Base-by-base conservation (phyloP, 192 early-diverging fungal genomes). In the Coemansia sp. region DNA sequence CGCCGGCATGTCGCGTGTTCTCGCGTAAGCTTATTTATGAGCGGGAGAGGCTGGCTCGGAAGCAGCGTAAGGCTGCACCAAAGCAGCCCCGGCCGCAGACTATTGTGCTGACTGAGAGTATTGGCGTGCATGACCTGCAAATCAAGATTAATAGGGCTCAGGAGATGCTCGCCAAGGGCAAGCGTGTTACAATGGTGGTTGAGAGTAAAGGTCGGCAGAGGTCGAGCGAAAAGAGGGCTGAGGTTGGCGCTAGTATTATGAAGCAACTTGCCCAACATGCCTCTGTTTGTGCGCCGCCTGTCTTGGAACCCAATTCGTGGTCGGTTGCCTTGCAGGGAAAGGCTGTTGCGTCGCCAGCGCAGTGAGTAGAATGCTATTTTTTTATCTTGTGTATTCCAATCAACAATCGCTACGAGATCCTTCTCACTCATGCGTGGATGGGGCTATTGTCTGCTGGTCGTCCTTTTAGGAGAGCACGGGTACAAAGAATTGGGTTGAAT, bases 11-110 rank as follows among this genome's bases (percentile, higher is more conserved):
- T 50, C 73, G 74, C 8, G 11, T 81, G 26, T 81, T 68, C 33
- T 73, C 64, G 42, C 73, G 74, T 61, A 76, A 76, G 55, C 39
- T 76, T 0, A 44, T 81, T 32, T 76, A 81, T 50, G 78, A 81
- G 52, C 63, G 64, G 19, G 78, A 76, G 64, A 59, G 71, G 42
- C 49, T 63, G 47, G 64, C 74, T 17, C 62, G 49, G 47, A 75
- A 76, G 70, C 55, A 61, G 35, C 23, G 40, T 19, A 68, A 39
- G 17, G 16, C 33, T 2, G 49, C 44, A 11, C 52, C 42, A 7
- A 49, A 33, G 33, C 55, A 61, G n/a, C 67, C 59, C 5, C 72
- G 75, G 42, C 50, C 38, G 40, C 78, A 81, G 67, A 32, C 50
- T 3, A 26, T 81, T 14, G 43, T 42, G 30, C 33, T 81, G 47